Percentiles rank a stretch among this genome's conserved stretches.
Evolutionary conservation across 1,284 basidiomycete genomes (phyloP).

Genomic region (Meripilus lineatus): DNA sequence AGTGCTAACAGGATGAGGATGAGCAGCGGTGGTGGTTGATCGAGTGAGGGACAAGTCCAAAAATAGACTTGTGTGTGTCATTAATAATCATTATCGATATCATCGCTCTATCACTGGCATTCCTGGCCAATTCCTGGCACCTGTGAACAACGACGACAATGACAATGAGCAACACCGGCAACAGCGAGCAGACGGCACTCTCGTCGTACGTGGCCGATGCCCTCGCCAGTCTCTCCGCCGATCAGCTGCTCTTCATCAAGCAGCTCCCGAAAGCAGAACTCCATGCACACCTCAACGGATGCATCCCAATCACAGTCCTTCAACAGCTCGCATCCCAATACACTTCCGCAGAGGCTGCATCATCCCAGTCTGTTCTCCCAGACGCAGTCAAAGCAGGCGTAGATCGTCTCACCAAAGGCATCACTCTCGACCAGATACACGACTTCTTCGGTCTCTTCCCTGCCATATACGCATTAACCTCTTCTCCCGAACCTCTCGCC

Average conservation of each 20-base stretch:
- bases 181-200: neutral
- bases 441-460: slow-evolving; percentile 77
- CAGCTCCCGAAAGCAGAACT: slow-evolving; percentile 73
- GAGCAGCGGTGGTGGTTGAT: neutral
- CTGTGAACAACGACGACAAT: neutral
- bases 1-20: neutral
- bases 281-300: slow-evolving; percentile 81
- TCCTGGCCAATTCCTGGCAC: neutral
- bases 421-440: slow-evolving; percentile 46
- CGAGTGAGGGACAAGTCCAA: too few relatives aligned
- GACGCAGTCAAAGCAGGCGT: slow-evolving; percentile 39
- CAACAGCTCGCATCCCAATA: slow-evolving; percentile 54
- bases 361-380: slow-evolving; percentile 11
- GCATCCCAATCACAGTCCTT: slow-evolving; percentile 64
- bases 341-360: slow-evolving; percentile 8
- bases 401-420: slow-evolving; percentile 45
- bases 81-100: too few relatives aligned
- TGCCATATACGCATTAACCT: slow-evolving; percentile 71
- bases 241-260: slow-evolving; percentile 55
- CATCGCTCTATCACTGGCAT: neutral
- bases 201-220: slow-evolving; percentile 39
- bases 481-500: slow-evolving; percentile 47
- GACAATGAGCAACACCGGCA: neutral
- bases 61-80: too few relatives aligned
- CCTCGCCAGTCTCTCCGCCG: slow-evolving; percentile 42